Evolutionary conservation across 2,329 filamentous ascomycete species (phyloP), one percentile per base, ranked within the genome.

Genomic region (Pseudogymnoascus sp.): DNA sequence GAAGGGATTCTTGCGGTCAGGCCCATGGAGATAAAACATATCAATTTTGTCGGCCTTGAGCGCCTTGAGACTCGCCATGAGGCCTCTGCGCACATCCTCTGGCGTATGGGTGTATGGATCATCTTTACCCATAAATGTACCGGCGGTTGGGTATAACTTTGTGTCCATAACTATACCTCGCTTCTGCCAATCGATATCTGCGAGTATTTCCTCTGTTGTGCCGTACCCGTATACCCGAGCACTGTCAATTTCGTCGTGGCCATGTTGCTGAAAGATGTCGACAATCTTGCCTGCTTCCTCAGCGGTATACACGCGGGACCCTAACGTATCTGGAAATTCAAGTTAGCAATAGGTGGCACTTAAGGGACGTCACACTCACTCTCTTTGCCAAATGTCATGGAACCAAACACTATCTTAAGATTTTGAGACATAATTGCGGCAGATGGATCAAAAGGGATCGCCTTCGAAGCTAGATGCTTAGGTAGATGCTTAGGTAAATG

Each of bases 241-340:
- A 0, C 87, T 90, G 71, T 91, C 88, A 61, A 91, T 73, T 69
- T 91, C 87, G 69, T 83, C 81, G 75, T 89, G 86, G 16, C 87
- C 87, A 69, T 84, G 79, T 25, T 78, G 76, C 71, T 88, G 84
- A 71, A 90, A 84, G 65, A 84, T 78, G 71, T 89, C 84, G 37
- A 90, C 78, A 61, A 82, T 82, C 65, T 79, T 78, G 64, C 82
- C 84, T 72, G 80, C 85, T 28, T 85, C 83, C 56, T 83, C 59
- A 6, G 73, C 60, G n/a, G 37, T 61, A 44, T 59, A 10, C 2
- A 59, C 21, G 1, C 42, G 42, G 42, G 42, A 47, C 2, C 21
- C 42, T 7, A 47, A 16, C 2, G 42, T 47, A 25, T 25, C 42
- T 47, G 21, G 12, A 44, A 44, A 21, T 21, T 11, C 4, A 12